Conservation (phyloP, 1,139 yeast species). For the Pichia sp. region DNA sequence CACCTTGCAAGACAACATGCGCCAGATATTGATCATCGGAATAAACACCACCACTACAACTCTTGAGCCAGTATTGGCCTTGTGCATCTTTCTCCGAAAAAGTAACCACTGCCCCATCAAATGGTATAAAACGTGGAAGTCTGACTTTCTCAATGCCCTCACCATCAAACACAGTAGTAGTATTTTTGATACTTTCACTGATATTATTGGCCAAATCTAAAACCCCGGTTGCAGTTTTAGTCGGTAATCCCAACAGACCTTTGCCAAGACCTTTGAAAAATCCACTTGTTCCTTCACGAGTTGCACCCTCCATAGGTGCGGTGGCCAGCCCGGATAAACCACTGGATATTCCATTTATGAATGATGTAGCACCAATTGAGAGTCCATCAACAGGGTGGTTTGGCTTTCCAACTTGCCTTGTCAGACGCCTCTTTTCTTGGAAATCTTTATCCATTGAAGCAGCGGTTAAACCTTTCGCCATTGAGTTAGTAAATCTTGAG, state of each 20-base stretch:
- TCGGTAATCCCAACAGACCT: slow-evolving; percentile 92
- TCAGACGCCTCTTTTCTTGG: slow-evolving; percentile 71
- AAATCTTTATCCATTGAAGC: slow-evolving; percentile 84
- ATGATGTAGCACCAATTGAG: slow-evolving; percentile 82
- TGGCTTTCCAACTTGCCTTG: slow-evolving; percentile 70
- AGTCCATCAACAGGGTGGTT: slow-evolving; percentile 87
- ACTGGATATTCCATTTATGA: slow-evolving; percentile 79
- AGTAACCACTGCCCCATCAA: slow-evolving; percentile 67
- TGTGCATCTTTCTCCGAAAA: slow-evolving; percentile 83
- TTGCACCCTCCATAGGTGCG: slow-evolving; percentile 88
- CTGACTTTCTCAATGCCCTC: slow-evolving; percentile 78
- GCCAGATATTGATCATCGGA: slow-evolving; percentile 75
- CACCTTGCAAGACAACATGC: slow-evolving; percentile 77
- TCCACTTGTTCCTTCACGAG: slow-evolving; percentile 80
- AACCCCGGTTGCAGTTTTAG: slow-evolving; percentile 93
- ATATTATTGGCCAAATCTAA: slow-evolving; percentile 90
- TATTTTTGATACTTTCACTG: slow-evolving; percentile 89
- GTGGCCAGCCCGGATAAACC: slow-evolving; percentile 88
- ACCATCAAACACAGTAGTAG: slow-evolving; percentile 85
- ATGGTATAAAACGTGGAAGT: slow-evolving; percentile 69
- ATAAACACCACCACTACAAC: slow-evolving; percentile 74
- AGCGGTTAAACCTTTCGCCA: slow-evolving; percentile 89
- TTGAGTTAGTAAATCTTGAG: slow-evolving; percentile 87
- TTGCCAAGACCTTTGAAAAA: slow-evolving; percentile 91
- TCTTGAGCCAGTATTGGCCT: slow-evolving; percentile 90